A percentile compares a stretch with the other conserved stretches of the same genome.
Conservation (phyloP, 345 rosid species). For the Salix caprea region DNA sequence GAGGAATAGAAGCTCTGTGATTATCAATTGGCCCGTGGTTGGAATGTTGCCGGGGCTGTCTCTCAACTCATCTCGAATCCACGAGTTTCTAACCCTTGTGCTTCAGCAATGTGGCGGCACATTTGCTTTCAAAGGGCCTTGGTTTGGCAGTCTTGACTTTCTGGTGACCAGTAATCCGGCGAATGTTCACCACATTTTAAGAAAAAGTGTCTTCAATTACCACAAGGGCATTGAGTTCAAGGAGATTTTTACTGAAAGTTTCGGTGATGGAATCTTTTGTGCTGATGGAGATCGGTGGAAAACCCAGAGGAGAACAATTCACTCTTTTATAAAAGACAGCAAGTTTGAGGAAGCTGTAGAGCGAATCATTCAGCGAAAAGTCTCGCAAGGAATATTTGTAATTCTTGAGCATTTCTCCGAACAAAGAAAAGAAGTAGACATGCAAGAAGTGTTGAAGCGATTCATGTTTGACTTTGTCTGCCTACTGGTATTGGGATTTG, state of each 20-base stretch:
- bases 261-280: slow-evolving; percentile 20
- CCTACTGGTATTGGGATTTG: too few species aligned
- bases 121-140: slow-evolving; percentile 14
- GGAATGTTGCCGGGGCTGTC: slow-evolving; percentile 14
- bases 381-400: too few species aligned
- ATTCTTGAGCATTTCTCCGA: too few species aligned
- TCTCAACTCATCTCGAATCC: neutral
- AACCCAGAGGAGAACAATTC: slow-evolving; percentile 7
- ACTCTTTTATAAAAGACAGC: neutral
- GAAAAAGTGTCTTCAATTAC: slow-evolving; percentile 11
- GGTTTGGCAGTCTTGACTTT: slow-evolving; percentile 15
- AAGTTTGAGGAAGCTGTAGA: neutral
- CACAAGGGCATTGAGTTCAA: slow-evolving; percentile 12
- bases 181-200: slow-evolving; percentile 14
- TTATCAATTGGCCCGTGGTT: slow-evolving; percentile 8
- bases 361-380: neutral
- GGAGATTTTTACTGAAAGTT: neutral
- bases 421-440: too few species aligned
- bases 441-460: too few species aligned
- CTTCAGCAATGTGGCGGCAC: slow-evolving; percentile 6
- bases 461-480: too few species aligned
- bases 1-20: neutral
- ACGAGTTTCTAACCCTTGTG: neutral
- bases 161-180: slow-evolving; percentile 16
- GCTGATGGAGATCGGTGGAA: slow-evolving; percentile 19